Base-by-base conservation (phyloP, 108 stramenopile genomes). In the Pseudonitzschia delicatissima region DNA sequence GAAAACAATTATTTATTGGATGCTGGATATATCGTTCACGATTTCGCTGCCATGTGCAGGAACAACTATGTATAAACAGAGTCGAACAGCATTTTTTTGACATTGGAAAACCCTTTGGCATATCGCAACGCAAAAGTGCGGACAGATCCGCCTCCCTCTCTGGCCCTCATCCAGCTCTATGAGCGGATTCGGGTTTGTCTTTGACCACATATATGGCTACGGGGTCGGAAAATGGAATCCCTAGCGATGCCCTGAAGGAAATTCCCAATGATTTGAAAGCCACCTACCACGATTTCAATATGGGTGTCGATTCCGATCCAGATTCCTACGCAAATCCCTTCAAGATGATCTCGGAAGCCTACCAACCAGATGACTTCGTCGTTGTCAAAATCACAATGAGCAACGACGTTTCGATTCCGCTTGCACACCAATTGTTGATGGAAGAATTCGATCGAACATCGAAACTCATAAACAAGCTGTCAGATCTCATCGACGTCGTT, bases 21-120 rank as follows among this genome's bases (percentile, higher is more conserved):
- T 66, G 53, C 81, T 48, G 71, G 72, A 12, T 90, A 87, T 42
- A 31, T 90, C 45, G 67, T 90, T 0, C 88, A 90, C 52, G 88
- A 90, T 67, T 90, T 86, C 76, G 74, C 71, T 8, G 45, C 71
- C 62, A 81, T 90, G 66, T 90, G 88, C 61, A 50, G 63, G 8
- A 61, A 79, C 26, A 32, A 64, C 3, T n/a, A 57, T 90, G 1
- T 73, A 73, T n/a, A 65, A 60, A 11, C 26, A 53, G 21, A 71
- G 77, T 13, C 65, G 73, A 11, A 76, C 69, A 31, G 70, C 85
- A 5, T 68, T 90, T n/a, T n/a, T n/a, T n/a, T n/a, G n/a, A n/a
- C n/a, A n/a, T n/a, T n/a, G n/a, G n/a, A n/a, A n/a, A n/a, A n/a
- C n/a, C n/a, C n/a, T n/a, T n/a, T n/a, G n/a, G n/a, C n/a, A n/a